Evolutionary conservation across 805 yeast species (phyloP), one percentile per base, ranked within the genome.

Genomic region (Lipomyces yamadae): DNA sequence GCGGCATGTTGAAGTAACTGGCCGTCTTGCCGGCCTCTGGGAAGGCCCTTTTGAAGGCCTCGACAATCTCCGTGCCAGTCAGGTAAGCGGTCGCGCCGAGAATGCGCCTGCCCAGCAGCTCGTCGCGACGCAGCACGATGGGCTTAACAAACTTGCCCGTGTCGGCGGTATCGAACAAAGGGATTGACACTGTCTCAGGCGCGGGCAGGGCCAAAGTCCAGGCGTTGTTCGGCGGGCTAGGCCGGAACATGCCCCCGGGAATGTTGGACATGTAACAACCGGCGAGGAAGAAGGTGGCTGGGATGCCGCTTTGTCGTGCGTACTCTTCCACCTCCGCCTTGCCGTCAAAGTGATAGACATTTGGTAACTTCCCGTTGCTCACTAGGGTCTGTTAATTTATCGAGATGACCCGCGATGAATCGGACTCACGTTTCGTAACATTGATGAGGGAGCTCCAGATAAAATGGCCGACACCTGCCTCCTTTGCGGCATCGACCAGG

Each of bases 401-500:
- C 5, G 48, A 42, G 4, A 11, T 18, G 48, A 7, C 13, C n/a
- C 5, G 15, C 15, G 24, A 4, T 1, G n/a, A 0, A 3, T 0
- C n/a, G 8, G 4, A 42, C 48, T 10, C 13, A 42, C 48, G 48
- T n/a, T 42, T 42, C 13, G 48, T 42, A 42, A 42, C 48, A 15
- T 42, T 42, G 11, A 42, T 1, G 15, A 42, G 24, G 48, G 15
- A 10, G 48, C 48, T 42, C 48, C 48, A 42, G 13, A n/a, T 11
- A 7, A 42, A 42, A 11, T 42, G 48, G 1, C 15, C 7, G 29
- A 60, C 63, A 24, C 35, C 35, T 18, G 63, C 64, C 6, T 13
- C 45, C 33, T 55, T 57, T 5, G 63, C 32, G 1, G 64, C 63
- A 10, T 60, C 63, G 7, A 65, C 10, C 18, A 60, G 45, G 18